Base-by-base conservation (phyloP, 805 yeast genomes). In the Lachancea meyersii region DNA sequence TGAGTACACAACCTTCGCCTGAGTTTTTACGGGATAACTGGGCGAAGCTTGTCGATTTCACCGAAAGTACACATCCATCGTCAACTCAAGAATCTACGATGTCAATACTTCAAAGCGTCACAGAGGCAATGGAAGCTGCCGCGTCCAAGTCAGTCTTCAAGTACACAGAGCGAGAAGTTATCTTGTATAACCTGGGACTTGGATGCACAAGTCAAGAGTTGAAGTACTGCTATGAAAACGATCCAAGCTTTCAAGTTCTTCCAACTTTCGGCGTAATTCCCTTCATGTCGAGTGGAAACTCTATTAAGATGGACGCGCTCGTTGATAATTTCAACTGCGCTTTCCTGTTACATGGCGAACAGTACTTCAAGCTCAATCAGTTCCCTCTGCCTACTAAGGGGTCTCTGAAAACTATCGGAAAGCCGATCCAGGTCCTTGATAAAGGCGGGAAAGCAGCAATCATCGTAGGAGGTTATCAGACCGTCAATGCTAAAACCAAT, bases 201-300 rank as follows among this genome's bases (percentile, higher is more conserved):
- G 97, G 97, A 52, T 93, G 96, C 31, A 78, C 70, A 26, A 77
- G 86, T 30, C 70, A 71, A 32, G 95, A 91, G 57, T 72, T 88
- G 57, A 70, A 84, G 57, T 87, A 86, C 63, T 78, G 75, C 19
- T 91, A 81, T 63, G 98, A 91, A 68, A 77, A 79, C 53, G 74
- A 75, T 55, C 68, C 73, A 5, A 78, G 86, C 52, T 91, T 91
- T 71, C 87, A 86, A 58, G 91, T 82, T 5, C 64, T 91, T 36
- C 96, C 97, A 44, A 75, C 95, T 1, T 88, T 82, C 65, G 96
- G 95, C 45, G 95, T 87, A 40, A 79, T 91, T 54, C 91, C 96
- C 30, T 80, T 81, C 48, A 83, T 89, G 79, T 73, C 75, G 51
- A 75, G 80, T 37, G 75, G 71, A 38, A 68, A 74, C 54, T 76